A percentile compares a stretch with the other conserved stretches of the same genome.
These are phyloP conservation scores for Suillus plorans DNA, from an alignment of 768 basidiomycete species.

Conservation along the genomic window DNA sequence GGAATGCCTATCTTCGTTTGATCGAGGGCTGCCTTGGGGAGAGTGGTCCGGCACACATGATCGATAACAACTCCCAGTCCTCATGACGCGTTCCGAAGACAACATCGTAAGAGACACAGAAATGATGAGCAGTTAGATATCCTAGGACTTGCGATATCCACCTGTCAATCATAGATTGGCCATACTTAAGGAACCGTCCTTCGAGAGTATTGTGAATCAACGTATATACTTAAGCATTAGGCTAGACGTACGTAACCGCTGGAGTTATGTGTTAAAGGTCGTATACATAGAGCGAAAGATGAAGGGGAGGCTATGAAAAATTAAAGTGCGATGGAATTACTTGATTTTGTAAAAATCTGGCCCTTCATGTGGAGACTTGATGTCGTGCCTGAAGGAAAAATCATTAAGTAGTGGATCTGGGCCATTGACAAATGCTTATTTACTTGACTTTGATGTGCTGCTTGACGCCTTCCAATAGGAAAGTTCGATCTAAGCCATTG, in stretches of 20 bases:
- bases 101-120: background rate
- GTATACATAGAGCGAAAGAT: background rate
- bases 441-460: constrained; percentile 1
- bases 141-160: background rate
- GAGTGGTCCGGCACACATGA: background rate
- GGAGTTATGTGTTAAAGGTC: background rate
- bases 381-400: background rate
- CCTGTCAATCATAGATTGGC: background rate
- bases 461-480: background rate
- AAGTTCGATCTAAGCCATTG: background rate
- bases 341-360: background rate
- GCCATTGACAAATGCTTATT: background rate
- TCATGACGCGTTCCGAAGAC: background rate
- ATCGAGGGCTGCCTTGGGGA: background rate
- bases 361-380: background rate
- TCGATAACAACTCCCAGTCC: background rate
- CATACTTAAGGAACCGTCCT: constrained; percentile 28
- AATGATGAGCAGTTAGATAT: background rate
- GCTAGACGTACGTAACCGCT: background rate
- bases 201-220: constrained; percentile 9
- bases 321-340: background rate
- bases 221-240: background rate
- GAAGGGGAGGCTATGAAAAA: too few relatives aligned
- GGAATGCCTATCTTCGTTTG: background rate
- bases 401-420: background rate